Evolutionary conservation across 2,329 filamentous ascomycete species (phyloP).

Genomic region (Byssothecium circinans): DNA sequence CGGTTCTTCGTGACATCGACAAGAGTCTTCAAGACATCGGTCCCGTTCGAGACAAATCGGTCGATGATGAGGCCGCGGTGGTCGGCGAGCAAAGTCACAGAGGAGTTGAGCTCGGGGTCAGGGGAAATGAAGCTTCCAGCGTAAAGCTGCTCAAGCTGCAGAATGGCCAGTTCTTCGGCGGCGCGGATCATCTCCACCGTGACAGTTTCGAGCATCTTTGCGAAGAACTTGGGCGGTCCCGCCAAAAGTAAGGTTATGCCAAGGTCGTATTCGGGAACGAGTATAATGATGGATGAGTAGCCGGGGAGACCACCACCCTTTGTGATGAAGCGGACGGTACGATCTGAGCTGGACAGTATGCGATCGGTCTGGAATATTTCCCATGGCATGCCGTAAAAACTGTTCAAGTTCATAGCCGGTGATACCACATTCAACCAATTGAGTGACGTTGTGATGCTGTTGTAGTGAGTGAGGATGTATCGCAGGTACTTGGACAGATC

Average conservation of each 20-base stretch:
- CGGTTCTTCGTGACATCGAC: constrained; percentile 6
- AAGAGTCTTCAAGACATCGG: constrained; percentile 21
- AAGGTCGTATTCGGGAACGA: constrained; percentile 49
- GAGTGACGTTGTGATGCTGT: constrained; percentile 43
- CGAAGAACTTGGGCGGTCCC: constrained; percentile 25
- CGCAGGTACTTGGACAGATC: constrained; percentile 50
- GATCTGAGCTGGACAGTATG: constrained; percentile 39
- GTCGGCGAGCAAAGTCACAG: constrained; percentile 27
- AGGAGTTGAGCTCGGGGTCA: constrained; percentile 27
- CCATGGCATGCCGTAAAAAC: constrained; percentile 53
- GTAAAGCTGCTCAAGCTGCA: constrained; percentile 30
- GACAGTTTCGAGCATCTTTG: constrained; percentile 32
- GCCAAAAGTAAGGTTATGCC: constrained; percentile 47
- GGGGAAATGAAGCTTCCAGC: constrained; percentile 28
- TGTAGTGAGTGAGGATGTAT: constrained; percentile 47
- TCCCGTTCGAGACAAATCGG: constrained; percentile 33
- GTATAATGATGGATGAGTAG: constrained; percentile 45
- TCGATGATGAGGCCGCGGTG: constrained; percentile 32
- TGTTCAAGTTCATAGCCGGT: constrained; percentile 38
- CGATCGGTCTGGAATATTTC: constrained; percentile 49
- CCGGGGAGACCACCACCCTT: constrained; percentile 49
- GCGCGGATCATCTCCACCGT: constrained; percentile 32
- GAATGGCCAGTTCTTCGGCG: constrained; percentile 37
- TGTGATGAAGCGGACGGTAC: constrained; percentile 49
- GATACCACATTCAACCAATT: constrained; percentile 51